phyloP scores from a whole-genome alignment of 2,329 filamentous ascomycete genomes.

The Leptodontidium sp. region DNA sequence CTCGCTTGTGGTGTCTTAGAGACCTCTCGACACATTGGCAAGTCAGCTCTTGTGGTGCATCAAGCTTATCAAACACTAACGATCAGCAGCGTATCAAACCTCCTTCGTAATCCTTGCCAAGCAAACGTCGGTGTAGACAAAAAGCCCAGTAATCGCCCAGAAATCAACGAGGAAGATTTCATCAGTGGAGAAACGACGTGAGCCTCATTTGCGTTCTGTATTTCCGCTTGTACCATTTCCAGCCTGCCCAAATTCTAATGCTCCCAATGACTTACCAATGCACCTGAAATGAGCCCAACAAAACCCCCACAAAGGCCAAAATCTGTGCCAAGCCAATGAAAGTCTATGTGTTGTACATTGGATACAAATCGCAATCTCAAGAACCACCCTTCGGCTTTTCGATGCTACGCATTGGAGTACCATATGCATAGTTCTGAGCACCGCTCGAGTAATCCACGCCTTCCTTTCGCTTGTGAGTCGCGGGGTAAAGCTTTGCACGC shows the following conservation, averaged over 20 bases:
- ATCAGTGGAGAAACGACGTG: neutral
- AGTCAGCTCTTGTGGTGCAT: neutral
- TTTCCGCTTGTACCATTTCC: neutral
- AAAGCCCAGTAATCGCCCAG: neutral
- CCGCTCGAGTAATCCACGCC: conserved; percentile 49
- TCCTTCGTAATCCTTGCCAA: neutral
- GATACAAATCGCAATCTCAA: neutral
- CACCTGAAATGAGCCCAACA: neutral
- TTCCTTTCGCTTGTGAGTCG: conserved; percentile 50
- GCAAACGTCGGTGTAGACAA: neutral
- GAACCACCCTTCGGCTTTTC: conserved; percentile 30
- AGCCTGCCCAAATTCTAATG: neutral
- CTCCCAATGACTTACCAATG: neutral
- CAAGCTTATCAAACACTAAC: neutral
- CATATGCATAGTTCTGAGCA: conserved; percentile 48
- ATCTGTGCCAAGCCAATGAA: neutral
- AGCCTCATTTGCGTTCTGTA: neutral
- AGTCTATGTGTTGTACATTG: neutral
- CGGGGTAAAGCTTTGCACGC: conserved; percentile 51
- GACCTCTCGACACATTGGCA: neutral
- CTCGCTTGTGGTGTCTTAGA: neutral
- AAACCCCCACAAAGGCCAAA: neutral
- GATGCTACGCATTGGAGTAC: conserved; percentile 51
- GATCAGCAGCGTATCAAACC: too few species aligned
- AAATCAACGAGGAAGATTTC: neutral